Evolutionary conservation across 1,284 basidiomycete species (phyloP), one percentile per base, ranked within the genome.

Genomic region (Cutaneotrichosporon daszewskae): DNA sequence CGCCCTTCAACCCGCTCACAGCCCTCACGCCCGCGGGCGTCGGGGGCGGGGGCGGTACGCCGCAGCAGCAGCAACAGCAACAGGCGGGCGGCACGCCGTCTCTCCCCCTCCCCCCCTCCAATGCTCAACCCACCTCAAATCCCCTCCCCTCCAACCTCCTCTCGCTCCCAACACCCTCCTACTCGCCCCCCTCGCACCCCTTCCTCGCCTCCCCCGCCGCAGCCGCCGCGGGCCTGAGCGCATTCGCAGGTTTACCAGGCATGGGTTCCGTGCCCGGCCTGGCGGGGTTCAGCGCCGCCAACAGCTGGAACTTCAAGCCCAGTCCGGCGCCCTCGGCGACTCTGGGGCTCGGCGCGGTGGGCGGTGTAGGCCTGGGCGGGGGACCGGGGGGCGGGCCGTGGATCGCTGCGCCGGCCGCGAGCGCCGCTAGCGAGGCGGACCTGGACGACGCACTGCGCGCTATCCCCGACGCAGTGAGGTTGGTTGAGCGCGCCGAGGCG

Each of bases 1-100:
- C 51, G 17, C 51, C 51, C 11, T 45, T 53, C 46, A 53, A 53
- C 27, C 51, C 51, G 16, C 46, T 53, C 10, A 23, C 44, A 2
- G 43, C 40, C 3, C 33, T 42, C 4, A 37, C 35, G 2, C 35
- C 40, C 1, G 10, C 34, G 13, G 36, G 35, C 36, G n/a, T n/a
- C n/a, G n/a, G n/a, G n/a, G n/a, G n/a, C n/a, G n/a, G n/a, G n/a
- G n/a, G n/a, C n/a, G n/a, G n/a, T n/a, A n/a, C n/a, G 34, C 18
- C 22, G n/a, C 34, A n/a, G 14, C 34, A 12, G 20, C 19, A 8
- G 34, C 34, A 24, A 8, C 19, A 23, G 11, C 34, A 24, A 12
- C 34, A 10, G 28, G 9, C 28, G 8, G 28, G 13, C 7, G 6
- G 9, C 9, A 6, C 22, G 10, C 22, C 22, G 22, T 14, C 26